These are phyloP conservation scores for Ascochyta koolunga DNA, from an alignment of 2,329 filamentous ascomycete genomes.

Conservation along the genomic window DNA sequence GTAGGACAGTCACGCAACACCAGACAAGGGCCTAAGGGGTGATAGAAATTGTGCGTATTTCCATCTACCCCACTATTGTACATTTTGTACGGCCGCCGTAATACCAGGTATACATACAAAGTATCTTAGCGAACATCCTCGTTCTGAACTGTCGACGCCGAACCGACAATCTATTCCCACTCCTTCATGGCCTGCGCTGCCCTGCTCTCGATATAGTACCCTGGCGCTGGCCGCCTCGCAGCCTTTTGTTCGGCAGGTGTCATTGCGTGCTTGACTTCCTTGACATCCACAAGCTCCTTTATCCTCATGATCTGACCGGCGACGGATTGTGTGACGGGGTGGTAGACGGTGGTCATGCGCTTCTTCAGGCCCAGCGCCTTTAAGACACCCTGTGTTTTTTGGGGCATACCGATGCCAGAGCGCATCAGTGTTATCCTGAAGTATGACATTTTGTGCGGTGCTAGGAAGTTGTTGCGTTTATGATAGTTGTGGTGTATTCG, in stretches of 20 bases:
- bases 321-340: constrained; percentile 78
- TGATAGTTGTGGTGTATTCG: constrained; percentile 1
- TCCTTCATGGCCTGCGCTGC: constrained; percentile 28
- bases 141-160: too few relatives aligned
- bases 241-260: constrained; percentile 72
- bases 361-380: constrained; percentile 83
- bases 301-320: constrained; percentile 93
- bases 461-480: background rate
- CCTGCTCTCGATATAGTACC: constrained; percentile 77
- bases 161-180: constrained; percentile 20
- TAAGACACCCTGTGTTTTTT: constrained; percentile 79
- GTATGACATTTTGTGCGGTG: constrained; percentile 65
- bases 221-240: constrained; percentile 74
- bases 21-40: too few relatives aligned
- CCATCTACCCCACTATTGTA: too few relatives aligned
- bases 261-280: constrained; percentile 72
- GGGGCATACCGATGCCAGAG: constrained; percentile 82
- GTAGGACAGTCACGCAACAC: too few relatives aligned
- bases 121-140: too few relatives aligned
- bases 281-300: constrained; percentile 86
- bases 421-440: constrained; percentile 92
- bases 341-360: constrained; percentile 86
- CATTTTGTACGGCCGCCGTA: too few relatives aligned
- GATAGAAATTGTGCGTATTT: too few relatives aligned
- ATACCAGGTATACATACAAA: too few relatives aligned